Conservation (phyloP, 1,284 basidiomycete species). For the Ustilago curta region DNA sequence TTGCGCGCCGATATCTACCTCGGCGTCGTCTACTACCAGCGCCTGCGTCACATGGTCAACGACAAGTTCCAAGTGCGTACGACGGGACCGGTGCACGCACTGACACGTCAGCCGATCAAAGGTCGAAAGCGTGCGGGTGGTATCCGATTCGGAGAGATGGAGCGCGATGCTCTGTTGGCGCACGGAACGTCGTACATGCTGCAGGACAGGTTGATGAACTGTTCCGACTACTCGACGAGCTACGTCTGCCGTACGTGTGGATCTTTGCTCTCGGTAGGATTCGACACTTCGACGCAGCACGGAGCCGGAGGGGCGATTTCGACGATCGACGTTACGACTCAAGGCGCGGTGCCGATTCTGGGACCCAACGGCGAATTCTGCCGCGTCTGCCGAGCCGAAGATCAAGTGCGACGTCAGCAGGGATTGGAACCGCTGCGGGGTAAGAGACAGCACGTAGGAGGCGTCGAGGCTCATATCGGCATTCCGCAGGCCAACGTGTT, state of each 20-base stretch:
- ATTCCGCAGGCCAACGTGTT: constrained; percentile 53
- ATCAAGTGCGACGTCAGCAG: constrained; percentile 41
- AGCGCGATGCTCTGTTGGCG: constrained; percentile 96
- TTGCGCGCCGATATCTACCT: constrained; percentile 99
- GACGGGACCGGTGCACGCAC: constrained; percentile 93
- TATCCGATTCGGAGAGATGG: constrained; percentile 99
- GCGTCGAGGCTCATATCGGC: constrained; percentile 43
- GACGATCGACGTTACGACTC: constrained; percentile 39
- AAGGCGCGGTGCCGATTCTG: constrained; percentile 39
- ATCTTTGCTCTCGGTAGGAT: constrained; percentile 87
- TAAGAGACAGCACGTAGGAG: constrained; percentile 40
- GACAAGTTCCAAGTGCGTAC: constrained; percentile 99
- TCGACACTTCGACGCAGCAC: constrained; percentile 42
- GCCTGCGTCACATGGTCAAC: constrained; percentile 98
- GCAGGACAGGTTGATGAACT: constrained; percentile 99
- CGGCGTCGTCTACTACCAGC: constrained; percentile 98
- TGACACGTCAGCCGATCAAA: constrained; percentile 98
- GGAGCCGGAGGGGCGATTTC: constrained; percentile 29
- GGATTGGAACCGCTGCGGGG: constrained; percentile 41
- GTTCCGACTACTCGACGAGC: constrained; percentile 97
- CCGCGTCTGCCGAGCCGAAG: constrained; percentile 60
- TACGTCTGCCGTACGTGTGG: constrained; percentile 98
- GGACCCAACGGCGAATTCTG: constrained; percentile 68
- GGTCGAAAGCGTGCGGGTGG: constrained; percentile 98
- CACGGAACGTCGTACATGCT: constrained; percentile 98